These are phyloP conservation scores for Suillus decipiens DNA, from an alignment of 768 basidiomycete species.

Conservation along the genomic window DNA sequence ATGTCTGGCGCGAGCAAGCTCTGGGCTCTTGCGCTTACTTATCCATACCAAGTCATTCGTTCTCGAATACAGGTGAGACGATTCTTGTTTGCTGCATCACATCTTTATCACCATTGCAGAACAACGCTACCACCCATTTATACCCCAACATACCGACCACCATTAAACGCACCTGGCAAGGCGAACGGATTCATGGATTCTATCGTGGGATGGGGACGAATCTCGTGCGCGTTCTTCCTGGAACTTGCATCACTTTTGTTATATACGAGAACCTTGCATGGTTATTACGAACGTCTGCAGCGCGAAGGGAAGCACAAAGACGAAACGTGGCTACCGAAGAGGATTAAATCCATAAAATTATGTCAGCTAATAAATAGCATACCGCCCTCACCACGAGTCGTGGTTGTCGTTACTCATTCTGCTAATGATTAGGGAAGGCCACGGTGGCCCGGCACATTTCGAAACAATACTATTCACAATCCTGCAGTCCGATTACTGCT, in stretches of 20 bases:
- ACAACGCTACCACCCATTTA: constrained; percentile 60
- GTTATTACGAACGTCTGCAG: constrained; percentile 69
- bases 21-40: constrained; percentile 79
- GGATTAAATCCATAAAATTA: background rate
- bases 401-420: background rate
- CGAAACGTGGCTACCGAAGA: background rate
- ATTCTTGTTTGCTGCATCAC: constrained; percentile 5
- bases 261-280: constrained; percentile 94
- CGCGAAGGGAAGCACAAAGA: constrained; percentile 42
- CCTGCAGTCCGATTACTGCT: background rate
- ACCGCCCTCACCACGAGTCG: background rate
- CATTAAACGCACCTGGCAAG: constrained; percentile 75
- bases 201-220: constrained; percentile 96
- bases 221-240: constrained; percentile 91
- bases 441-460: background rate
- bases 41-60: constrained; percentile 96
- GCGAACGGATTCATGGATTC: constrained; percentile 84
- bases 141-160: constrained; percentile 87
- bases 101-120: constrained; percentile 40
- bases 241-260: constrained; percentile 97
- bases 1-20: constrained; percentile 94
- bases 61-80: constrained; percentile 83
- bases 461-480: background rate
- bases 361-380: background rate
- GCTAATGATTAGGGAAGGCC: background rate